Conservation (phyloP, 2,329 filamentous ascomycete genomes). For the Magnaporthiopsis poae region DNA sequence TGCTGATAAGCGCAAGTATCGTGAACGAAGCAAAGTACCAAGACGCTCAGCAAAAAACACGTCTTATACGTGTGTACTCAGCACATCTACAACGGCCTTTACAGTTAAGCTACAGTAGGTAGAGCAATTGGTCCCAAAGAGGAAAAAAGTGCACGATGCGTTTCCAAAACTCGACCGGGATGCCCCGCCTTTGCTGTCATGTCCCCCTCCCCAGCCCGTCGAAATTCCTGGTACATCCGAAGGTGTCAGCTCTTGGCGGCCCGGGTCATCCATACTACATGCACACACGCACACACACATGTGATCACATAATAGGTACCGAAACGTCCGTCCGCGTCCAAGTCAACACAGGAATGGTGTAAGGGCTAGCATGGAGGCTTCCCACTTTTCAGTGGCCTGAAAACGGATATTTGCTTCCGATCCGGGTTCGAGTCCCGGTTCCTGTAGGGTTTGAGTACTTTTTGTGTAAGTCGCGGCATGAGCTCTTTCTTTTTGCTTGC, state of each 20-base stretch:
- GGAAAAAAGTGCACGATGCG: too few relatives aligned
- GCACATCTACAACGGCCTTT: too few relatives aligned
- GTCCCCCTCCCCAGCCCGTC: too few relatives aligned
- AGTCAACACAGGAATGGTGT: neutral
- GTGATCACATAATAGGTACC: neutral
- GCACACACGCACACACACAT: too few relatives aligned
- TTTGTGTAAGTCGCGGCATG: neutral
- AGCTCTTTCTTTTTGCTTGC: neutral
- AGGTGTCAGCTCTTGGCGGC: neutral
- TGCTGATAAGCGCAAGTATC: neutral
- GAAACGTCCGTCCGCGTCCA: neutral
- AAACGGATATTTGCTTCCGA: neutral
- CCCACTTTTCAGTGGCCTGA: neutral
- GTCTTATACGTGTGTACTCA: too few relatives aligned
- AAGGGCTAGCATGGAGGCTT: neutral
- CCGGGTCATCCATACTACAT: too few relatives aligned
- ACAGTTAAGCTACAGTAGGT: too few relatives aligned
- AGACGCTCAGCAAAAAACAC: too few relatives aligned
- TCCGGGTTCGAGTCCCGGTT: neutral
- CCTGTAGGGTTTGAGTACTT: neutral
- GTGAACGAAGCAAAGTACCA: neutral
- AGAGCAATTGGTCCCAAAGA: too few relatives aligned
- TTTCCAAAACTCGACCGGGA: too few relatives aligned
- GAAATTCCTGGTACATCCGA: too few relatives aligned
- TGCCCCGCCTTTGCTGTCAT: too few relatives aligned